Base-by-base conservation (phyloP, 768 basidiomycete species). In the Pseudohyphozyma bogoriensis region DNA sequence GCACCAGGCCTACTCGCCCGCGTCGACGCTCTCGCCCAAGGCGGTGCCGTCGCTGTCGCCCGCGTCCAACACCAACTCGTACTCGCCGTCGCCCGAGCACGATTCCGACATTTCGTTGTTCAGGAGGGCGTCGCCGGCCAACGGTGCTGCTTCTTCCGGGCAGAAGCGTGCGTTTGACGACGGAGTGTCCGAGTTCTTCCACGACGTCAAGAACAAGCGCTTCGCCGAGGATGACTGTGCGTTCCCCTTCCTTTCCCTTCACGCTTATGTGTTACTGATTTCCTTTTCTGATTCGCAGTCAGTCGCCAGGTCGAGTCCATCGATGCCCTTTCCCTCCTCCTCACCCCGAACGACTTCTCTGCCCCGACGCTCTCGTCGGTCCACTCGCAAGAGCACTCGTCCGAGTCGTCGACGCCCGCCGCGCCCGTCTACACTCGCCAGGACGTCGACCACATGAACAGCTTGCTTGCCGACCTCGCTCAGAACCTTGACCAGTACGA, bases 161-260 rank as follows among this genome's bases (percentile, higher is more conserved):
- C 60, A 58, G 55, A 67, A 67, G 54, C 66, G 66, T 35, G 62
- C 45, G 22, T 67, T 67, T 31, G 55, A 56, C 24, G 62, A 63
- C n/a, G 62, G 62, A 10, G 60, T 59, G 9, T 59, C 45, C 18
- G 26, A 47, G n/a, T 61, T 67, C 62, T 42, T 67, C 16, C 36
- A 33, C 31, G 37, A 56, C 33, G 36, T 67, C 32, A 29, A 47
- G 54, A 67, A 63, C 57, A 67, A 67, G 54, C 56, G 59, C 4
- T 63, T 60, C 65, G 53, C 55, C 13, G 45, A 56, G 20, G 47
- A 44, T 13, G 65, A 66, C 4, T 35, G 59, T 60, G 28, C 20
- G 40, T 54, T 42, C 18, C 22, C 0, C 10, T 42, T 9, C 13
- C 24, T 46, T 22, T 20, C 4, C 1, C 10, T 8, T 20, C 6